Evolutionary conservation across 495 filamentous ascomycete species (phyloP).

Genomic region (Podospora comata): DNA sequence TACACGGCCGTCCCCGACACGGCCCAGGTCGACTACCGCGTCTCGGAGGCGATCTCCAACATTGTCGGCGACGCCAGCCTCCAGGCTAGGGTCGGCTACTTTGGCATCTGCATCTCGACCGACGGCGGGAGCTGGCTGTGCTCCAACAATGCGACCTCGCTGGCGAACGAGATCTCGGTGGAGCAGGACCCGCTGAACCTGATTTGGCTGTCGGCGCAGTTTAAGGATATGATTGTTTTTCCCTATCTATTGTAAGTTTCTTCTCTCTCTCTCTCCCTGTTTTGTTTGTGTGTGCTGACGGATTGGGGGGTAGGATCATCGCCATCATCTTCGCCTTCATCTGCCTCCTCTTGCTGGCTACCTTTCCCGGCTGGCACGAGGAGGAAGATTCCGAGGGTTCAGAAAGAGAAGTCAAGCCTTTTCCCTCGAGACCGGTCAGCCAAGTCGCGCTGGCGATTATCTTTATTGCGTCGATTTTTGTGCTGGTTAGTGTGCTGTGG

Average conservation of each 20-base stretch:
- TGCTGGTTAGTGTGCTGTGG: conserved; percentile 71
- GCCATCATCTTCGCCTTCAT: conserved; percentile 79
- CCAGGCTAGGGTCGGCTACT: conserved; percentile 67
- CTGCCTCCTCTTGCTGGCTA: conserved; percentile 69
- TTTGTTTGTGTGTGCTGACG: neutral
- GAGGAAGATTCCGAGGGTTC: conserved; percentile 62
- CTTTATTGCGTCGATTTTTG: conserved; percentile 74
- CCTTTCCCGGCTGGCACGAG: conserved; percentile 80
- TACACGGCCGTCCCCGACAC: conserved; percentile 65
- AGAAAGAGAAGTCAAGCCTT: conserved; percentile 73
- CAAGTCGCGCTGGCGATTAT: conserved; percentile 75
- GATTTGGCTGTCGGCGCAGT: conserved; percentile 74
- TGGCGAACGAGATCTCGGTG: conserved; percentile 64
- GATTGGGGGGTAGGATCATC: conserved; percentile 56
- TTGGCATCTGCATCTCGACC: conserved; percentile 71
- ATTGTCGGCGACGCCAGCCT: conserved; percentile 65
- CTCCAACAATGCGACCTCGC: conserved; percentile 71
- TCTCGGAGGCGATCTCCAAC: conserved; percentile 69
- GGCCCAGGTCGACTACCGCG: conserved; percentile 80
- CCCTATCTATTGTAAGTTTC: conserved; percentile 66
- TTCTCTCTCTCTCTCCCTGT: neutral
- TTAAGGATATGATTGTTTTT: conserved; percentile 79
- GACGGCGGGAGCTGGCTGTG: conserved; percentile 70
- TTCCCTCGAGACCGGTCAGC: conserved; percentile 69
- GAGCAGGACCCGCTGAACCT: conserved; percentile 78